phyloP scores from a whole-genome alignment of 106 monocot genomes.

The Apostasia ramifera region DNA sequence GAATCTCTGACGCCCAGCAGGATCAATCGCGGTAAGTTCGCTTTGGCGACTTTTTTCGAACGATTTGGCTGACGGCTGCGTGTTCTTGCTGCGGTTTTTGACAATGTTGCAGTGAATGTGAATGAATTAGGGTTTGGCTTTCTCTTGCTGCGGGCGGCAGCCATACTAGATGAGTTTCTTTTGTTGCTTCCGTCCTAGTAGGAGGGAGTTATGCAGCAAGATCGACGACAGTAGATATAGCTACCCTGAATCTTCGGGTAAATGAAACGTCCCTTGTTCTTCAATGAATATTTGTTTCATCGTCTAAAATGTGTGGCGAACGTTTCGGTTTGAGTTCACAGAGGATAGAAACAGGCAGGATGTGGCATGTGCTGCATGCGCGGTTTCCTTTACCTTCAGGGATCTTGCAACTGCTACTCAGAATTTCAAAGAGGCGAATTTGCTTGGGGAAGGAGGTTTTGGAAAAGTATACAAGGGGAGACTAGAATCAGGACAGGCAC shows the following conservation, averaged over 20 bases:
- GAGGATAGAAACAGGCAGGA: slow-evolving; percentile 20
- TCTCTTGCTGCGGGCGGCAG: too few species aligned
- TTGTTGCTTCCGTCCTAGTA: slow-evolving; percentile 20
- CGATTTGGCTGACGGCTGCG: too few species aligned
- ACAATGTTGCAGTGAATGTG: too few species aligned
- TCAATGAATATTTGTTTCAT: background rate
- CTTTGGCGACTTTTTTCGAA: too few species aligned
- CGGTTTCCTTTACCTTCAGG: slow-evolving; percentile 54
- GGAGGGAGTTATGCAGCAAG: slow-evolving; percentile 17
- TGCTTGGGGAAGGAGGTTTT: slow-evolving; percentile 89
- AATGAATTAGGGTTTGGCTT: background rate
- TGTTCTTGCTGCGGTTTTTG: too few species aligned
- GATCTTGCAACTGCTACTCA: slow-evolving; percentile 71
- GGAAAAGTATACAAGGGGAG: slow-evolving; percentile 82
- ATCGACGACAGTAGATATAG: slow-evolving; percentile 27
- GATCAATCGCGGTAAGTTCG: too few species aligned
- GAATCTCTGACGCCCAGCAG: too few species aligned
- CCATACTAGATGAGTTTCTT: slow-evolving; percentile 31
- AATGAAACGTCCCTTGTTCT: background rate
- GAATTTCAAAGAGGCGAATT: slow-evolving; percentile 64
- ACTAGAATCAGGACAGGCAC: slow-evolving; percentile 49
- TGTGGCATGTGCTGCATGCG: slow-evolving; percentile 22
- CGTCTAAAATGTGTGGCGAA: background rate
- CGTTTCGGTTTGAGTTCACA: background rate
- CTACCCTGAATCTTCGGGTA: slow-evolving; percentile 17